Conservation (phyloP, 2,329 filamentous ascomycete genomes). For the Aspergillus cejpii region DNA sequence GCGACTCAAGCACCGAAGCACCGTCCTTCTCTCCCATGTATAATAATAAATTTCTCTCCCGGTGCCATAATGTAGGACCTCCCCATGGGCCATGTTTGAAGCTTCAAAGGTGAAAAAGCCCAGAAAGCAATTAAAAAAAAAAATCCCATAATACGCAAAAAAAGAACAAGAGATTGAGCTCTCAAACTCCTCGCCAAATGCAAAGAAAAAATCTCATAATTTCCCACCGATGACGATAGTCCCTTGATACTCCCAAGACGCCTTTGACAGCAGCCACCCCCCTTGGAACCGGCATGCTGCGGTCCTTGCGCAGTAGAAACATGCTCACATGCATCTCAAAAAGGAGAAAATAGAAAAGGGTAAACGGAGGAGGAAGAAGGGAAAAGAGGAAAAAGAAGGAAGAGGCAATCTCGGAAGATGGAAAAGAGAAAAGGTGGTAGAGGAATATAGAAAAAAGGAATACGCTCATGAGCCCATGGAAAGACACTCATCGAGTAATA, state of each 20-base stretch:
- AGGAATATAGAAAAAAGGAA: conserved; percentile 4
- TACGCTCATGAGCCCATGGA: conserved; percentile 36
- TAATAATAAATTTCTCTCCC: too few species aligned
- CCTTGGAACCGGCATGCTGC: not conserved
- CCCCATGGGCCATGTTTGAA: too few species aligned
- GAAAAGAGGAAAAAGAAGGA: conserved; percentile 6
- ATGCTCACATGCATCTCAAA: not conserved
- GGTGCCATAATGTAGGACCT: too few species aligned
- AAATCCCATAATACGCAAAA: not conserved
- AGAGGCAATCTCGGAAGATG: too few species aligned
- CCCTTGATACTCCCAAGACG: not conserved
- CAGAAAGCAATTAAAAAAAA: not conserved
- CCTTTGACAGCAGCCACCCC: not conserved
- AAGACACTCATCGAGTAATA: conserved; percentile 38
- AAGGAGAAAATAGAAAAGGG: conserved; percentile 10
- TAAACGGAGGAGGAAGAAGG: conserved; percentile 1
- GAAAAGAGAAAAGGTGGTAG: conserved; percentile 7
- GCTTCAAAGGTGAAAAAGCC: not conserved
- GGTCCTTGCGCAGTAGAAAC: not conserved
- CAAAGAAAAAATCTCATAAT: conserved; percentile 1
- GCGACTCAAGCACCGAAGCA: conserved; percentile 15
- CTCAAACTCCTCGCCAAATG: not conserved
- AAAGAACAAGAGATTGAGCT: not conserved
- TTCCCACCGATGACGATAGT: not conserved
- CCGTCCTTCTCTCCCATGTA: conserved; percentile 7